Conservation (phyloP, 805 yeast genomes). For the Suhomyces prunicola region DNA sequence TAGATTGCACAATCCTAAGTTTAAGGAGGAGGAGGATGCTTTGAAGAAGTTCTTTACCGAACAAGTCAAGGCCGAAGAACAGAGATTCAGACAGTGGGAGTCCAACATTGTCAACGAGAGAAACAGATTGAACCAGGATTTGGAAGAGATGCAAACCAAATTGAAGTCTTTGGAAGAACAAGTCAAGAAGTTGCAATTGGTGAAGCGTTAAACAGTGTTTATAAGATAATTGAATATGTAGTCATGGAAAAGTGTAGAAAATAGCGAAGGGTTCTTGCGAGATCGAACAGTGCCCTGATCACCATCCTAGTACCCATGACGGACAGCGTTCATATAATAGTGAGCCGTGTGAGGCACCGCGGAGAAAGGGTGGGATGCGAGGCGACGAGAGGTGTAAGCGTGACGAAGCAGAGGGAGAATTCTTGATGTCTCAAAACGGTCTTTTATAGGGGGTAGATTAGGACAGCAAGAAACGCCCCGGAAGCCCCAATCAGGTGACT, state of each 20-base stretch:
- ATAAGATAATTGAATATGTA: no score
- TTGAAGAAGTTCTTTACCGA: conserved; percentile 93
- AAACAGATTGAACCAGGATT: conserved; percentile 87
- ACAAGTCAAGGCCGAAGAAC: conserved; percentile 93
- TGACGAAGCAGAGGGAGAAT: no score
- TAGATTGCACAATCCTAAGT: conserved; percentile 76
- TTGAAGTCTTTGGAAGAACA: conserved; percentile 73
- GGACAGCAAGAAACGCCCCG: not conserved
- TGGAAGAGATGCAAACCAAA: conserved; percentile 82
- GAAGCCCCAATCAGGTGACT: not conserved
- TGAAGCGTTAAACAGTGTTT: conserved; percentile 21
- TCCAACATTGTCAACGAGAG: conserved; percentile 93
- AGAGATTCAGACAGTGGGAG: conserved; percentile 98
- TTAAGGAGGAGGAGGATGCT: conserved; percentile 93
- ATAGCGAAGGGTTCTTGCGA: no score
- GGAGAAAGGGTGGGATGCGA: not conserved
- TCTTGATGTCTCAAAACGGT: not conserved
- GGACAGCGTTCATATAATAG: no score
- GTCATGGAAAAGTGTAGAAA: not conserved
- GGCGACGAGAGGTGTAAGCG: not conserved
- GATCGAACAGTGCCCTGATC: no score
- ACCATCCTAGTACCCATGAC: no score
- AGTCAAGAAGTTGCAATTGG: conserved; percentile 55
- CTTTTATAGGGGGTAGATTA: not conserved
- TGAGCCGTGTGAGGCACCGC: not conserved